Base-by-base conservation (phyloP, 768 basidiomycete species). In the Psilocybe cyanescens region DNA sequence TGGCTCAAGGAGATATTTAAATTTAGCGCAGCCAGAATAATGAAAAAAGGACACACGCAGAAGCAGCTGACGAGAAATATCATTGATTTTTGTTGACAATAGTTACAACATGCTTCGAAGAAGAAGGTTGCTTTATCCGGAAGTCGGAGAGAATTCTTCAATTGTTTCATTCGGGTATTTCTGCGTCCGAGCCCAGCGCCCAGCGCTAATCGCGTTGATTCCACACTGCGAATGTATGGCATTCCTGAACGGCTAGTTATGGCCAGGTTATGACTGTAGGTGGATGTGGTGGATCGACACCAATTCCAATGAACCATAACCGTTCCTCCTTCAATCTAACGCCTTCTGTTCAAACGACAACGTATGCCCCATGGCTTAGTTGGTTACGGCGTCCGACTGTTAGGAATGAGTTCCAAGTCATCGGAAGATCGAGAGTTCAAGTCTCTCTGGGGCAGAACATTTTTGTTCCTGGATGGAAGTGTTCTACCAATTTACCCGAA, bases 381-480 rank as follows among this genome's bases (percentile, higher is more conserved):
- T 63, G 69, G 67, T 66, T 59, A 66, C 60, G 61, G 67, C 67
- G 67, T 68, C 69, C 65, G 68, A 70, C 67, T 67, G 67, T 69
- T 69, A 67, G 39, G 41, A 44, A 51, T 28, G 11, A 55, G n/a
- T 52, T 28, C 11, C 17, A 54, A 6, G 50, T 30, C 56, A 70
- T 70, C 68, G 67, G 67, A 65, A 70, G 67, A 65, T 70, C 69
- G 63, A 63, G 67, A 70, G 67, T 68, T 70, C 69, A 39, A 70
- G 54, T 54, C 69, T 70, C 67, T 63, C 67, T 65, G 69, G 69
- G 65, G 61, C 68, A 70, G 69, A 29, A 17, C 19, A 39, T 56
- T 51, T 57, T 62, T 49, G 31, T 37, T 56, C 35, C 16, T 30
- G 28, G 52, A 4, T 17, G 46, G n/a, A 14, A 3, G 33, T 35